Percentiles rank a stretch among this genome's conserved stretches.
phyloP scores from a whole-genome alignment of 345 rosid genomes.

The Gossypioides kirkii region DNA sequence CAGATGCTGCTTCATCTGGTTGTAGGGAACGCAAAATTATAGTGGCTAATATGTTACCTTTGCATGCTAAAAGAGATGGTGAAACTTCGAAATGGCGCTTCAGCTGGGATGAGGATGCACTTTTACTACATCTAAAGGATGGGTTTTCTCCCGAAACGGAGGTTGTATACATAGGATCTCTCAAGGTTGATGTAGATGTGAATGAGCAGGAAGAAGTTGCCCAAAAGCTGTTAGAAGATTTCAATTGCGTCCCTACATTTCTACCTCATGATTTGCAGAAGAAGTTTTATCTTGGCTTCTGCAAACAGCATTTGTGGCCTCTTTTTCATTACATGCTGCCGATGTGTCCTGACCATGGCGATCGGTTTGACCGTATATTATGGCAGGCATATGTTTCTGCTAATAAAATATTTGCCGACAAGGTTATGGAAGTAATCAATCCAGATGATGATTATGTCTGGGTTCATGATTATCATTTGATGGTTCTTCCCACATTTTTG shows the following conservation, averaged over 20 bases:
- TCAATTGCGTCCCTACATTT: constrained; percentile 60
- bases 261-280: constrained; percentile 51
- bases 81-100: constrained; percentile 43
- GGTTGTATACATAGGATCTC: constrained; percentile 53
- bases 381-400: constrained; percentile 72
- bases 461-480: constrained; percentile 66
- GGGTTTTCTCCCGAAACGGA: constrained; percentile 46
- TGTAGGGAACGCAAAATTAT: constrained; percentile 37
- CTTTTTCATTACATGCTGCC: constrained; percentile 71
- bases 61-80: constrained; percentile 34
- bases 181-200: constrained; percentile 50
- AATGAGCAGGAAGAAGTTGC: constrained; percentile 62
- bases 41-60: constrained; percentile 44
- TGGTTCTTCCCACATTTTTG: constrained; percentile 65
- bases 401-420: constrained; percentile 59
- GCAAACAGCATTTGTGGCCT: constrained; percentile 69
- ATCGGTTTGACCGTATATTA: constrained; percentile 52
- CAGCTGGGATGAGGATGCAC: constrained; percentile 46
- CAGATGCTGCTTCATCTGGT: constrained; percentile 40
- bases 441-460: constrained; percentile 62
- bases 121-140: constrained; percentile 41
- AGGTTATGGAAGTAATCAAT: constrained; percentile 60
- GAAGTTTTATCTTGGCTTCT: constrained; percentile 59
- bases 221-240: constrained; percentile 44
- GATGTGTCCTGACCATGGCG: constrained; percentile 60